Evolutionary conservation across 257 asterid genomes (phyloP), one percentile per base, ranked within the genome.

Genomic region (Fraxinus excelsior): DNA sequence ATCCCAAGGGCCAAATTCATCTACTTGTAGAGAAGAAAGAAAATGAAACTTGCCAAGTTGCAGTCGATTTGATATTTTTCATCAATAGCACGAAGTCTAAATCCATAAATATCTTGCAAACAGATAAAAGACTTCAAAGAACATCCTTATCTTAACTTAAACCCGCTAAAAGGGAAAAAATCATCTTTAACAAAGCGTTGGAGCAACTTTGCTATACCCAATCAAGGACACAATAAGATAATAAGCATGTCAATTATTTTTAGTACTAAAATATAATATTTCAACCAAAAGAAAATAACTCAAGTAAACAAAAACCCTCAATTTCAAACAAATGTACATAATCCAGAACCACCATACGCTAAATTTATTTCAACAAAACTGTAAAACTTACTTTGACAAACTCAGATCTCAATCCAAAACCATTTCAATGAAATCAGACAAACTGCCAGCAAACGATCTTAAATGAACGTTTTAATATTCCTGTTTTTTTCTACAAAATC

Each of bases 381-480:
- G 25, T 4, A 14, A 53, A 34, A 16, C 44, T 44, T 60, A 72
- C 37, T 42, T 32, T 44, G 42, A 67, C 19, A 62, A 72, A 58
- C 71, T 44, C 70, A 74, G 80, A 78, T 78, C 82, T 82, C 84
- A 66, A 67, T 26, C 67, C 25, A 7, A 44, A 51, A 23, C 70
- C 71, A 70, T 60, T 70, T 34, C 21, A 38, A 58, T 35, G 64
- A 62, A 75, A 42, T 14, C 23, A 76, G 44, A 77, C 40, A 4
- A 21, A 21, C 11, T 0, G 11, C 49, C 77, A 29, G 32, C n/a
- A n/a, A 25, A 18, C 12, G 18, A 32, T 0, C 65, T 5, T 2
- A 62, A 80, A 73, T 56, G 71, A 32, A n/a, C 7, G 23, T 21
- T 58, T 23, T 58, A 21, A 62, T 62, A 62, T 9, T 26, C 68